Evolutionary conservation across 257 asterid genomes (phyloP).

Genomic region (Orobanche coerulescens): DNA sequence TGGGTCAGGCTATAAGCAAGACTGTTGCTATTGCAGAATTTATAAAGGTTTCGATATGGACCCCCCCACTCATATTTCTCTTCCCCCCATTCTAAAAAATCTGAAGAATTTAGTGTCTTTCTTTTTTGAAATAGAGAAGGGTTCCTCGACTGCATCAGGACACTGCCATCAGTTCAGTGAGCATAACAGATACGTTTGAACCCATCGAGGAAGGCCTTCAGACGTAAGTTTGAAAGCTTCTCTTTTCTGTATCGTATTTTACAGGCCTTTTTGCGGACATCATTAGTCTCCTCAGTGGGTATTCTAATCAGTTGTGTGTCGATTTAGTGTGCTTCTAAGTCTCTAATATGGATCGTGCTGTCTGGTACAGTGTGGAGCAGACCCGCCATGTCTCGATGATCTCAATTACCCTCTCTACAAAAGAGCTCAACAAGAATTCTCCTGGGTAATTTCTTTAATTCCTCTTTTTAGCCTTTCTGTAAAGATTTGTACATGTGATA

Average conservation of each 20-base stretch:
- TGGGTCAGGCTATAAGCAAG: conserved; percentile 96
- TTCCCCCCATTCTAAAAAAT: neutral
- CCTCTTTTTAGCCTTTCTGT: neutral
- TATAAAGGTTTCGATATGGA: conserved; percentile 46
- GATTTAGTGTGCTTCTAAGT: neutral
- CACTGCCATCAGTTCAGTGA: conserved; percentile 78
- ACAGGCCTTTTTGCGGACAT: neutral
- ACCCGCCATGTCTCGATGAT: conserved; percentile 96
- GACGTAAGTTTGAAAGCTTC: conserved; percentile 44
- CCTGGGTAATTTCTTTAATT: conserved; percentile 52
- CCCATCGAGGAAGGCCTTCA: conserved; percentile 99
- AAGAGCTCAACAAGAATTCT: conserved; percentile 81
- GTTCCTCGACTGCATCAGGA: conserved; percentile 79
- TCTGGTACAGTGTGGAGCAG: conserved; percentile 78
- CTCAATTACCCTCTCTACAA: conserved; percentile 69
- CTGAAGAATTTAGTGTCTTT: conserved; percentile 15
- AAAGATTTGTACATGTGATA: neutral
- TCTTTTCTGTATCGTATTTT: neutral
- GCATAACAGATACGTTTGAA: conserved; percentile 88
- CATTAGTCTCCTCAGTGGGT: neutral
- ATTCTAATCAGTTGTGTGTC: neutral
- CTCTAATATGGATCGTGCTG: conserved; percentile 14
- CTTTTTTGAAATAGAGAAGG: conserved; percentile 52
- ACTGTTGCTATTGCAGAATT: conserved; percentile 78
- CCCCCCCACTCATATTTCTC: neutral